phyloP scores from a whole-genome alignment of 441 rosid genomes.

The Gossypium gossypioides region DNA sequence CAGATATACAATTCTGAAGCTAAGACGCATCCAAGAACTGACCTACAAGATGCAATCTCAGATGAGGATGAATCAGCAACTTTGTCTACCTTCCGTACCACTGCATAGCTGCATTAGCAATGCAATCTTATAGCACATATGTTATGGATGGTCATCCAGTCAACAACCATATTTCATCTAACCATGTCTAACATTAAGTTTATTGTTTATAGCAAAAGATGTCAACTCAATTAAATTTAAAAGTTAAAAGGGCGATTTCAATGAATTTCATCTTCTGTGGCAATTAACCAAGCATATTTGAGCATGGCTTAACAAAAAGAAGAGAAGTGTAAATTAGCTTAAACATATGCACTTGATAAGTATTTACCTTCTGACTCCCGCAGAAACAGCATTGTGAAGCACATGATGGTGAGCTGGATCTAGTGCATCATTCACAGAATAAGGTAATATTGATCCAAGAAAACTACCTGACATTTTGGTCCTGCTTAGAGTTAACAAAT shows the following conservation, averaged over 20 bases:
- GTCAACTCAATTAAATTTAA: not conserved
- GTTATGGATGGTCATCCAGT: slow-evolving; percentile 3
- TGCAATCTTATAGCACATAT: not conserved
- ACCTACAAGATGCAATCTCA: slow-evolving; percentile 41
- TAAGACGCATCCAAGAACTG: slow-evolving; percentile 9
- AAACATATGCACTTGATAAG: not conserved
- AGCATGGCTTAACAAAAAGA: not conserved
- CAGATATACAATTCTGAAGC: not conserved
- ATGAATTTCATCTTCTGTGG: not conserved
- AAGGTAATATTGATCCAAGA: slow-evolving; percentile 71
- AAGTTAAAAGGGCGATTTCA: not conserved
- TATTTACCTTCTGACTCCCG: slow-evolving; percentile 56
- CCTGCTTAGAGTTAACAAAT: slow-evolving; percentile 25
- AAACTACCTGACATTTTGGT: slow-evolving; percentile 54
- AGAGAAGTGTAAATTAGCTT: not conserved
- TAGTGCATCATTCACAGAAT: slow-evolving; percentile 63
- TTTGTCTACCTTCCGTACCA: slow-evolving; percentile 59
- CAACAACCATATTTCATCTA: not conserved
- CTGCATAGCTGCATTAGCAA: slow-evolving; percentile 39
- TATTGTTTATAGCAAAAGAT: not conserved
- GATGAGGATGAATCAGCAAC: slow-evolving; percentile 38
- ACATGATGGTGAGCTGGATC: slow-evolving; percentile 76
- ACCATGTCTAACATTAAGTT: not conserved
- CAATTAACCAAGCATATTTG: not conserved
- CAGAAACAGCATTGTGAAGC: slow-evolving; percentile 54